Percentiles rank a stretch among this genome's conserved stretches.
phyloP scores from a whole-genome alignment of 208 protist genomes.

The Sergeia podlipaevii region DNA sequence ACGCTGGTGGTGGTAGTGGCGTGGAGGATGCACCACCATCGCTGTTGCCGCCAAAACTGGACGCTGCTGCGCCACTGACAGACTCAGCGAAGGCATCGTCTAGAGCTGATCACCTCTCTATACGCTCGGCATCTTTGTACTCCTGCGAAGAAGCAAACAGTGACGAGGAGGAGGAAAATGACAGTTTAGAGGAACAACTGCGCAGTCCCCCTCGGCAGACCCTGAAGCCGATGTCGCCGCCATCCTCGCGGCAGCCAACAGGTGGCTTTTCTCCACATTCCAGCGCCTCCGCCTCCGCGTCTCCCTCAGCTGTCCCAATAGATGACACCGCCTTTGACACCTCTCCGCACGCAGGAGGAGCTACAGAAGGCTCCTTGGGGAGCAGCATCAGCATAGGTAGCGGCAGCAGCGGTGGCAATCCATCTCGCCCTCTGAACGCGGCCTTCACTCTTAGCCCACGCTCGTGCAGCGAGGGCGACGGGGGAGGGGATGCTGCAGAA shows the following conservation, averaged over 20 bases:
- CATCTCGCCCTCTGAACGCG: conserved; percentile 47
- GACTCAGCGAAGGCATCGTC: no score
- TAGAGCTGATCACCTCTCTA: no score
- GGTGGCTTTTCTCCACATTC: no score
- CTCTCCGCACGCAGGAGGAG: neutral
- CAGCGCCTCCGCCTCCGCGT: neutral
- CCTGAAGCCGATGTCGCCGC: neutral
- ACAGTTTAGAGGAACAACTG: no score
- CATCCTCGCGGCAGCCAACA: no score
- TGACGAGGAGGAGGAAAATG: no score
- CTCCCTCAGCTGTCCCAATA: conserved; percentile 2
- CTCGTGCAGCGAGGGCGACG: conserved; percentile 19
- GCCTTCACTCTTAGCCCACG: conserved; percentile 63
- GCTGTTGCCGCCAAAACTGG: neutral
- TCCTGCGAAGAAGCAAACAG: no score
- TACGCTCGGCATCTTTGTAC: no score
- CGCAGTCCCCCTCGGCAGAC: neutral
- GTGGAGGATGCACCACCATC: neutral
- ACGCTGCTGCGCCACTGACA: no score
- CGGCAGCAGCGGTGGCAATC: conserved; percentile 13
- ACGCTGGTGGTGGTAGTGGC: neutral
- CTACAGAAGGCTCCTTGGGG: neutral
- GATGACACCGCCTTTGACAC: neutral
- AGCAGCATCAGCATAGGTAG: conserved; percentile 15
- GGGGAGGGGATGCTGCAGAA: conserved; percentile 21